These are phyloP conservation scores for Physocladia obscura DNA, from an alignment of 192 early-diverging fungal genomes.

Conservation along the genomic window DNA sequence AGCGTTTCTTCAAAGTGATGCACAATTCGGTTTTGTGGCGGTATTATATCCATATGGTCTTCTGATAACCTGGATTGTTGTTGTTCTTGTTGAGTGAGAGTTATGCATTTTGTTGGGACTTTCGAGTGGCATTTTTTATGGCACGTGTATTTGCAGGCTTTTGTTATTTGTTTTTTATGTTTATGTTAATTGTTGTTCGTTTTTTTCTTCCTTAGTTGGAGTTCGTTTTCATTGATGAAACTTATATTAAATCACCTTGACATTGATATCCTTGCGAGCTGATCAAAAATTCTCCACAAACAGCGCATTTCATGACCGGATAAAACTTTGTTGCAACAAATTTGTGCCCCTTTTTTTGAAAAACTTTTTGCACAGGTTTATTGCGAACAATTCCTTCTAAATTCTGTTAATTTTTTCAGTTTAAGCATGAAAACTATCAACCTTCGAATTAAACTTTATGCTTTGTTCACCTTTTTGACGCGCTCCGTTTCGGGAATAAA, in stretches of 20 bases:
- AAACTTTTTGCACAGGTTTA: slow-evolving; percentile 79
- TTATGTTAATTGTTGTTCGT: no score
- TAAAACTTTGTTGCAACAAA: slow-evolving; percentile 88
- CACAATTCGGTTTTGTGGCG: slow-evolving; percentile 83
- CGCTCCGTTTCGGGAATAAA: slow-evolving; percentile 46
- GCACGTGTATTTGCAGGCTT: slow-evolving; percentile 88
- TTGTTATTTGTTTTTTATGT: neutral
- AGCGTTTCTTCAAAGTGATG: slow-evolving; percentile 58
- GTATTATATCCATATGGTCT: neutral
- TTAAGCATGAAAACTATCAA: neutral
- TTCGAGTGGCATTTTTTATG: slow-evolving; percentile 85
- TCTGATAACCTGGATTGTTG: slow-evolving; percentile 9
- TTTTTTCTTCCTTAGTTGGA: neutral
- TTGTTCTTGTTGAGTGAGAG: slow-evolving; percentile 56
- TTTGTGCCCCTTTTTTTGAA: slow-evolving; percentile 89
- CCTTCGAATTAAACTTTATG: neutral
- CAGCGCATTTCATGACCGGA: slow-evolving; percentile 96
- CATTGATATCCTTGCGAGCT: slow-evolving; percentile 87
- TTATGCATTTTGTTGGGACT: slow-evolving; percentile 89
- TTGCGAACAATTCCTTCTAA: slow-evolving; percentile 43
- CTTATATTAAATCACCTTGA: slow-evolving; percentile 71
- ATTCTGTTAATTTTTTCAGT: slow-evolving; percentile 26
- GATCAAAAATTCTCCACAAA: slow-evolving; percentile 92
- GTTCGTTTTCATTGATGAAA: no score
- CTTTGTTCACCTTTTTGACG: slow-evolving; percentile 9